A percentile compares a stretch with the other conserved stretches of the same genome.
These are phyloP conservation scores for Choanephora cucurbitarum DNA, from an alignment of 371 early-diverging fungal genomes.

Conservation along the genomic window DNA sequence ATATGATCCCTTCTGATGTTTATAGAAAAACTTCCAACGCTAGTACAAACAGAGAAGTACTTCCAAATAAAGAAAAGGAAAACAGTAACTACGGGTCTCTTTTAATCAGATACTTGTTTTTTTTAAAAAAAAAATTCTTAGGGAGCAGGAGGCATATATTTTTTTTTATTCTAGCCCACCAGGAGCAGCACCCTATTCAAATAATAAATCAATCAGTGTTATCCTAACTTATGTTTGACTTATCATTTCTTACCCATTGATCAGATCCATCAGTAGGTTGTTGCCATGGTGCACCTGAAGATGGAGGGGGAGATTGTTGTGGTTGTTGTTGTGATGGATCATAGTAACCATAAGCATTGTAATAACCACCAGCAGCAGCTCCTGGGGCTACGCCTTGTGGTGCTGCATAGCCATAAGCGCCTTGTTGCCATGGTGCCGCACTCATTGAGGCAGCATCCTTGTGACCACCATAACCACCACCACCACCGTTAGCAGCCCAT, in stretches of 20 bases:
- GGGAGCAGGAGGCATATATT: too few species aligned
- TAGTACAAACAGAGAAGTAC: too few species aligned
- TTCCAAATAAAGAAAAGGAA: too few species aligned
- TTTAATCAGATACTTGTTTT: too few species aligned
- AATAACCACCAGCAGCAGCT: slow-evolving; percentile 31
- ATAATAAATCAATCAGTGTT: too few species aligned
- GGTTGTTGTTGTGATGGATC: slow-evolving; percentile 29
- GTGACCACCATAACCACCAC: slow-evolving; percentile 15
- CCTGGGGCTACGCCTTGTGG: neutral
- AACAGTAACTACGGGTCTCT: too few species aligned
- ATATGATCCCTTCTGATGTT: too few species aligned
- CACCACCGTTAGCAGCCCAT: slow-evolving; percentile 16
- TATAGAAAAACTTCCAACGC: too few species aligned
- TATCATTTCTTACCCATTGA: slow-evolving; percentile 10
- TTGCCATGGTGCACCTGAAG: slow-evolving; percentile 28
- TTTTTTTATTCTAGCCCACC: too few species aligned
- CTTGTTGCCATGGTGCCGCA: slow-evolving; percentile 9
- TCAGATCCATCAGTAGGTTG: slow-evolving; percentile 7
- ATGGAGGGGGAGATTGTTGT: slow-evolving; percentile 37
- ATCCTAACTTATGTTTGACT: too few species aligned
- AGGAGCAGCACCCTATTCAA: too few species aligned
- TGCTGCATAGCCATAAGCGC: slow-evolving; percentile 8
- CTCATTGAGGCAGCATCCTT: slow-evolving; percentile 8
- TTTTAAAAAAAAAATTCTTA: too few species aligned
- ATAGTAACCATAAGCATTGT: slow-evolving; percentile 30